phyloP scores from a whole-genome alignment of 192 early-diverging fungal species.

The Lobulomyces angularis region DNA sequence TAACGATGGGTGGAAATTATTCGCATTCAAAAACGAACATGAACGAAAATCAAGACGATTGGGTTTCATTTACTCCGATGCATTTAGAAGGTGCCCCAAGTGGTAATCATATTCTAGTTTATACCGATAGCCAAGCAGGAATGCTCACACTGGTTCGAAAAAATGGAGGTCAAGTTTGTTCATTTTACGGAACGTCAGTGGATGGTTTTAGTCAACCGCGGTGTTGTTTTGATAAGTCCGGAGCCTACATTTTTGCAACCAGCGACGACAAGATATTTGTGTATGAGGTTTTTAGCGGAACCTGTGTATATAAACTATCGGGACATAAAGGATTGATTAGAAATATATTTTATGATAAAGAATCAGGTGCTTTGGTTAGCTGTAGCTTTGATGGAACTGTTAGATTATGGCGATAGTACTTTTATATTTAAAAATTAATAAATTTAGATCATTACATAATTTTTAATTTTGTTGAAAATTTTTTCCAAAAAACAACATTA shows the following conservation, averaged over 20 bases:
- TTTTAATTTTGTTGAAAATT: too few species aligned
- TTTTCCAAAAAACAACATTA: too few species aligned
- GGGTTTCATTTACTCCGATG: constrained; percentile 74
- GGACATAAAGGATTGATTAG: constrained; percentile 47
- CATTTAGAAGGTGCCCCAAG: constrained; percentile 27
- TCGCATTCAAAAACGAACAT: too few species aligned
- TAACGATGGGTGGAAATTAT: constrained; percentile 32
- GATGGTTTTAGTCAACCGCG: constrained; percentile 56
- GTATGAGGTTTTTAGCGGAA: constrained; percentile 35
- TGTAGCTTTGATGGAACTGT: constrained; percentile 50
- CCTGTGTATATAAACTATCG: constrained; percentile 27
- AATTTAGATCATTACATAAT: too few species aligned
- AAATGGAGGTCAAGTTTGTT: constrained; percentile 49
- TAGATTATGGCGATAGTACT: constrained; percentile 45
- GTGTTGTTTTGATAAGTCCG: constrained; percentile 45
- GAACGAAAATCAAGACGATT: constrained; percentile 67
- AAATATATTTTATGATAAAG: constrained; percentile 33
- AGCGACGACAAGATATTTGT: constrained; percentile 47
- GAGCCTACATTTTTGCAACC: constrained; percentile 50
- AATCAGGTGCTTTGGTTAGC: constrained; percentile 27
- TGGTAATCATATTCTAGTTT: constrained; percentile 41
- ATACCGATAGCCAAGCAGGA: constrained; percentile 57
- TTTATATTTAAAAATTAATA: too few species aligned
- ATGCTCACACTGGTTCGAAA: constrained; percentile 54
- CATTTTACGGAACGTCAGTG: constrained; percentile 47